Base-by-base conservation (phyloP, 345 rosid species). In the Heritiera littoralis region DNA sequence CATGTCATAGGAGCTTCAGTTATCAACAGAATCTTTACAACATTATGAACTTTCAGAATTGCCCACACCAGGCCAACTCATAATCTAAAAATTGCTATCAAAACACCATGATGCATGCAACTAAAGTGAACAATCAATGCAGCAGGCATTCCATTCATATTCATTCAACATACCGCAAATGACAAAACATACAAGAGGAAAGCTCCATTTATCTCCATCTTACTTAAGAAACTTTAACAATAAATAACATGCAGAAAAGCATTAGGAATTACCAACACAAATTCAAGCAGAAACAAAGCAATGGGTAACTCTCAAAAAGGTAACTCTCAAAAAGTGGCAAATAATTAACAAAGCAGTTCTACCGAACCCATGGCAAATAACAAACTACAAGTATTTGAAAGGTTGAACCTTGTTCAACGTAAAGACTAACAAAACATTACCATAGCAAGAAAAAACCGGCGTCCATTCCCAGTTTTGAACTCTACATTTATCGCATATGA, bases 1-100 rank as follows among this genome's bases (percentile, higher is more conserved):
- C 32, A 69, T 45, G 35, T 45, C 56, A 46, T 10, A 46, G 12
- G 13, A 23, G 5, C 20, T 17, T 69, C 52, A 45, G 51, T 68
- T 14, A 45, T 66, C 20, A 45, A n/a, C 13, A 43, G 73, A 69
- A 69, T 69, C 32, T n/a, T 69, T 46, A n/a, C 73, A 43, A n/a
- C 23, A 68, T 45, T 28, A 43, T 45, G 74, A 69, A 46, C 74
- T 68, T 40, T 12, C 73, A 45, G 52, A 12, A 45, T n/a, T 20
- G 35, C 30, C 11, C 10, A 40, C 18, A 40, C 4, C 28, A 23
- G 28, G 28, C 28, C 46, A 66, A 40, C 20, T 14, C 4, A 58
- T 20, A 8, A 18, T 9, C 28, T 38, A 43, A 67, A 40, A 51
- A 14, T 41, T 67, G 52, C 55, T 43, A 46, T 13, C 15, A 3